Base-by-base conservation (phyloP, 768 basidiomycete genomes). In the Tricholomella constricta region DNA sequence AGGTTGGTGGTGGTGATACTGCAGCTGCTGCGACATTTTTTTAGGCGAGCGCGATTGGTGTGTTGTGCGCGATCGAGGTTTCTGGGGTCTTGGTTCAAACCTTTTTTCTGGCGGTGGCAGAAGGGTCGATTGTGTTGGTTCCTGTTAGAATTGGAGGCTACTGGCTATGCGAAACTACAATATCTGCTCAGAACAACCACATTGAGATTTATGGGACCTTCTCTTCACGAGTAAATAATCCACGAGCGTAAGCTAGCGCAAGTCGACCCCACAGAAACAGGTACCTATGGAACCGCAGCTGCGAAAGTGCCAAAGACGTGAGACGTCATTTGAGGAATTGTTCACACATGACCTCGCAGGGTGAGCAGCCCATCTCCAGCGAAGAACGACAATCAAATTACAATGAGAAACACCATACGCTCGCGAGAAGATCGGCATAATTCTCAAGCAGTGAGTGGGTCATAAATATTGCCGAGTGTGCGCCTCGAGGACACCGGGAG, bases 21-120 rank as follows among this genome's bases (percentile, higher is more conserved):
- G 74, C 54, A 73, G 69, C 55, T 70, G 72, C 60, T 78, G 76
- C 59, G 77, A 76, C 76, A 77, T 77, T 65, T 67, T n/a, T 58
- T 62, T 59, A 51, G 44, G 49, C 60, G 58, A 53, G 49, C 54
- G 44, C 56, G 55, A 62, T 61, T 59, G 61, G 49, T 51, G 55
- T 59, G 60, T 64, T 58, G 59, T 47, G 43, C 57, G 63, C 65
- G 63, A 68, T 72, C 64, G 60, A 69, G 61, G 73, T 75, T 65
- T 64, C 73, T 70, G 75, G 75, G 75, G 75, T 71, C 71, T 43
- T 29, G 36, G 17, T 5, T 27, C 32, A 41, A 42, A 25, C 37
- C 25, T 50, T 25, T 46, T n/a, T 26, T 48, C 36, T 45, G 46
- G 51, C 48, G 47, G 58, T 59, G 58, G 45, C 58, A 11, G 58